Evolutionary conservation across 2,329 filamentous ascomycete genomes (phyloP), one percentile per base, ranked within the genome.

Genomic region (Diaporthe sp.): DNA sequence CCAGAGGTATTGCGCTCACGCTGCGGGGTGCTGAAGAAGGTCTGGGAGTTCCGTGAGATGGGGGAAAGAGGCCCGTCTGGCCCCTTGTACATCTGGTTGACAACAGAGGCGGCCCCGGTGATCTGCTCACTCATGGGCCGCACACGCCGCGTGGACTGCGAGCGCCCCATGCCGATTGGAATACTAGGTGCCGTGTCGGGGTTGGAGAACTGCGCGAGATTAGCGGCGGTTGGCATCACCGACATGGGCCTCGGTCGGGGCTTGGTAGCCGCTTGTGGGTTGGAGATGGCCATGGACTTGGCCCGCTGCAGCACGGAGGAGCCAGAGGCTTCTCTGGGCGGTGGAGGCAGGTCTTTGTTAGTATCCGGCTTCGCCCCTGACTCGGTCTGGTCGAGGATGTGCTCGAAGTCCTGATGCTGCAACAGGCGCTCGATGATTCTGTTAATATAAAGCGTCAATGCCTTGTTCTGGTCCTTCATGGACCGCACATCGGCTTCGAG

Each of bases 381-480:
- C 69, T 91, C 90, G 12, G 93, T 94, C 82, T 94, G 94, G 81
- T 97, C 95, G 53, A 98, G 88, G 75, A 98, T 97, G 76, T 94
- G 92, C 85, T 99, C 96, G 78, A 98, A 98, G 78, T 97, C 96
- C 80, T 97, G 94, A 84, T 98, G 94, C 81, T 97, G 94, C 76
- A 99, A 89, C 58, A 99, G 91, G 73, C 97, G 94, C 83, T 97
- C 97, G 82, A 99, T 98, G 83, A 99, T 98, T 86, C 97, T 97
- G 90, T 98, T 98, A 87, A 99, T 98, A 86, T 99, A 99, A 77
- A 98, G 88, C 32, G 95, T 97, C 79, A 99, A 88, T 39, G 97
- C 97, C 87, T 98, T 98, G 88, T 99, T 98, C 86, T 98, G 93
- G 82, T 98, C 96, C 85, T 94, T 96, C 79, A 94, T 87, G 12